phyloP scores from a whole-genome alignment of 441 rosid species.

The Jatropha multifida region DNA sequence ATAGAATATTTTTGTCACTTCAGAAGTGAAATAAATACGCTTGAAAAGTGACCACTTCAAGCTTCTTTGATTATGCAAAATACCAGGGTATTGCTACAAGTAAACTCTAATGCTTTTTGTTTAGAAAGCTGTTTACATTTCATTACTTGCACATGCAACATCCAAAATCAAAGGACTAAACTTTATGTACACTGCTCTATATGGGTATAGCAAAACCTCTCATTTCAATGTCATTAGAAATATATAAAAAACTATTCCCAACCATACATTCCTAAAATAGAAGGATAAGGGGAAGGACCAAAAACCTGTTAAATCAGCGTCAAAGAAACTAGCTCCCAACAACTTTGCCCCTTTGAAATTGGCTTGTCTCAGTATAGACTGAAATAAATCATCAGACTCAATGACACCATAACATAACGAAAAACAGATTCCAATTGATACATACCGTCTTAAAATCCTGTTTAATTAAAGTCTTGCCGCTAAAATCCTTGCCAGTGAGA shows the following conservation, averaged over 20 bases:
- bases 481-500: slow-evolving; percentile 78
- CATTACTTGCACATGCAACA: background rate
- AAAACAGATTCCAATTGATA: background rate
- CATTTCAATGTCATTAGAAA: background rate
- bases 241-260: background rate
- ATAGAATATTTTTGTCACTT: background rate
- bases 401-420: background rate
- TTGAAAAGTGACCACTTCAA: background rate
- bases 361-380: slow-evolving; percentile 88
- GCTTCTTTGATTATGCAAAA: background rate
- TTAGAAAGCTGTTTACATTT: too few relatives aligned
- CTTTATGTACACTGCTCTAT: background rate
- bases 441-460: slow-evolving; percentile 93
- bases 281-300: background rate
- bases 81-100: background rate
- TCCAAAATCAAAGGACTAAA: background rate
- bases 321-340: slow-evolving; percentile 93
- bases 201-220: background rate
- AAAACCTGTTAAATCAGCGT: slow-evolving; percentile 89
- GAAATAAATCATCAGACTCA: slow-evolving; percentile 20
- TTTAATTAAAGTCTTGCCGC: slow-evolving; percentile 74
- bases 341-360: slow-evolving; percentile 88
- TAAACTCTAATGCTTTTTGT: background rate
- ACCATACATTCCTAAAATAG: background rate
- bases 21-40: background rate